These are phyloP conservation scores for Colletotrichum sp. DNA, from an alignment of 2,329 filamentous ascomycete species.

Conservation along the genomic window DNA sequence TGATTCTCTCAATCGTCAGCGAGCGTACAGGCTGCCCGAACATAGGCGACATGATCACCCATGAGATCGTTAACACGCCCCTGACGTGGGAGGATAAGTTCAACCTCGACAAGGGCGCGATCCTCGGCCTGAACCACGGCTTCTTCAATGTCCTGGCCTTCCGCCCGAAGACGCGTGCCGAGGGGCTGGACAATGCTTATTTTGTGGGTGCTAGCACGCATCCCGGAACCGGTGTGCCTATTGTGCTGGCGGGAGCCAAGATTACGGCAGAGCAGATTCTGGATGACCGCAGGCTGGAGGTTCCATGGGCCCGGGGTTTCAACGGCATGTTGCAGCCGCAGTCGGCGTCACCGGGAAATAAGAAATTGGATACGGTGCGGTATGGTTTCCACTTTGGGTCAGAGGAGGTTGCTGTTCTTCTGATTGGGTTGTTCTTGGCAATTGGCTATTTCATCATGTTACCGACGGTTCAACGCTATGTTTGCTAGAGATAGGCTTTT, in stretches of 20 bases:
- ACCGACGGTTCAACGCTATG: background rate
- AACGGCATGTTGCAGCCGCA: constrained; percentile 11
- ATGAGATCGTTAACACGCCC: constrained; percentile 72
- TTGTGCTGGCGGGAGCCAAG: constrained; percentile 72
- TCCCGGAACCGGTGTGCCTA: constrained; percentile 78
- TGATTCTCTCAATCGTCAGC: constrained; percentile 66
- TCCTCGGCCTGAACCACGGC: constrained; percentile 72
- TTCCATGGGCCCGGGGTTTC: constrained; percentile 31
- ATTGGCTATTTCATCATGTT: background rate
- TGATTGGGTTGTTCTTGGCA: background rate
- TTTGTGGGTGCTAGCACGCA: constrained; percentile 80
- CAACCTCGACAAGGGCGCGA: constrained; percentile 78
- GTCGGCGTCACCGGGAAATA: background rate
- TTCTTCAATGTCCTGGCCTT: constrained; percentile 78
- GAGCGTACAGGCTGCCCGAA: constrained; percentile 63
- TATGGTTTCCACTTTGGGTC: constrained; percentile 20
- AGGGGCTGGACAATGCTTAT: constrained; percentile 58
- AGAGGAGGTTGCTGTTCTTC: constrained; percentile 18
- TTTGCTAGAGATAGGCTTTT: background rate
- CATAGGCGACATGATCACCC: constrained; percentile 50
- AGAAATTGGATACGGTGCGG: constrained; percentile 10
- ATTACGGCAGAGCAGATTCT: constrained; percentile 55
- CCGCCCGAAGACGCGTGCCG: constrained; percentile 62
- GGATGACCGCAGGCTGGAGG: constrained; percentile 31
- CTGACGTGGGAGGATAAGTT: constrained; percentile 68